A percentile compares a stretch with the other conserved stretches of the same genome.
These are phyloP conservation scores for Babesia ovata DNA, from an alignment of 169 alveolate species.

Conservation along the genomic window DNA sequence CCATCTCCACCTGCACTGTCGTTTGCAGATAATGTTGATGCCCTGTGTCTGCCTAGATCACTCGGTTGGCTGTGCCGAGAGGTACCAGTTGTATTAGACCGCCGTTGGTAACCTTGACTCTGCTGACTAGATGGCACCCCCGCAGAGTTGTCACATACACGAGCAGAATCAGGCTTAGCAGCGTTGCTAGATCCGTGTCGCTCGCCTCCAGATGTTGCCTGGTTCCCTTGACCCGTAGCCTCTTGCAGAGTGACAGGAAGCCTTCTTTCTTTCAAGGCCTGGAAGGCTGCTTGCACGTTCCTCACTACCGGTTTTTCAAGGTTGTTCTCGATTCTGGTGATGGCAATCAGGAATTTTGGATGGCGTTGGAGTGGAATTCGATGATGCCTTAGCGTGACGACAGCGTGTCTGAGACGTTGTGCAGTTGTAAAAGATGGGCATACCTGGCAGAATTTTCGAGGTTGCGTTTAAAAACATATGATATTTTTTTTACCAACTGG, in stretches of 20 bases:
- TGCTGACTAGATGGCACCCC: not conserved
- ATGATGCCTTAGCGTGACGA: slow-evolving; percentile 18
- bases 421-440: not conserved
- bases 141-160: too few relatives aligned
- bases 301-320: not conserved
- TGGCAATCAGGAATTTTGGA: not conserved
- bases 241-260: not conserved
- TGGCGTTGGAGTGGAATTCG: not conserved
- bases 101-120: not conserved
- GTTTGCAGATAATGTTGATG: too few relatives aligned
- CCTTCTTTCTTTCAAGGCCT: not conserved
- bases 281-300: not conserved
- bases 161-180: not conserved
- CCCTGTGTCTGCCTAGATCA: too few relatives aligned
- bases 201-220: not conserved
- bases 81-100: not conserved
- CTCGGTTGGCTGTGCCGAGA: not conserved
- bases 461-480: not conserved
- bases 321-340: not conserved
- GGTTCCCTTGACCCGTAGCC: not conserved
- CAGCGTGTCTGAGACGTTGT: slow-evolving; percentile 9
- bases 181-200: not conserved
- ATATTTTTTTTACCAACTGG: slow-evolving; percentile 4
- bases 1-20: too few relatives aligned
- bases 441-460: slow-evolving; percentile 29